A percentile compares a stretch with the other conserved stretches of the same genome.
Conservation (phyloP, 2,329 filamentous ascomycete species). For the Lasiodiplodia hormozganensis region DNA sequence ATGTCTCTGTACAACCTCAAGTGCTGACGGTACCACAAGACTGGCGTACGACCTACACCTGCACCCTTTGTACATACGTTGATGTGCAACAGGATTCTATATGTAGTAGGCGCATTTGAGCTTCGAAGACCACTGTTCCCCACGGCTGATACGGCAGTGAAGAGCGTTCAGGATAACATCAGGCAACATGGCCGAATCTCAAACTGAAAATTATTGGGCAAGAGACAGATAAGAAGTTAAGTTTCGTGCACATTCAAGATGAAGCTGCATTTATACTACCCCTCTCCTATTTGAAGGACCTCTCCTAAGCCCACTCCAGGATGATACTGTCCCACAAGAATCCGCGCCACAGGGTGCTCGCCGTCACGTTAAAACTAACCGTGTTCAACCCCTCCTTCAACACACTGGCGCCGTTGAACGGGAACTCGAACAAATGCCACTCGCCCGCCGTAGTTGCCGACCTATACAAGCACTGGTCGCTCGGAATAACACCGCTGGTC, state of each 20-base stretch:
- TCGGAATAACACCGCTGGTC: slow-evolving; percentile 45
- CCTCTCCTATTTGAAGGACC: neutral
- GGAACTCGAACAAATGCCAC: slow-evolving; percentile 56
- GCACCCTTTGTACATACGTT: neutral
- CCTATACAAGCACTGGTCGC: slow-evolving; percentile 57
- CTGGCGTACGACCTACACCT: neutral
- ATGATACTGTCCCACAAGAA: slow-evolving; percentile 53
- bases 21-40: neutral
- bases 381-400: slow-evolving; percentile 46
- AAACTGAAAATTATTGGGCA: neutral
- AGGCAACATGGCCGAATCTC: neutral
- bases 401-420: slow-evolving; percentile 36
- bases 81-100: neutral
- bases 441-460: slow-evolving; percentile 56
- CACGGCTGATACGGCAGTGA: neutral
- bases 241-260: neutral
- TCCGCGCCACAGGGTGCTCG: slow-evolving; percentile 47
- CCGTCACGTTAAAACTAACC: slow-evolving; percentile 47
- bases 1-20: neutral
- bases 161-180: neutral
- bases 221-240: neutral
- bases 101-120: neutral
- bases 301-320: slow-evolving; percentile 41
- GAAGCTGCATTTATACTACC: neutral
- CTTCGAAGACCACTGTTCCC: neutral